phyloP scores from a whole-genome alignment of 2,329 filamentous ascomycete genomes.

The Penicillium sp. region DNA sequence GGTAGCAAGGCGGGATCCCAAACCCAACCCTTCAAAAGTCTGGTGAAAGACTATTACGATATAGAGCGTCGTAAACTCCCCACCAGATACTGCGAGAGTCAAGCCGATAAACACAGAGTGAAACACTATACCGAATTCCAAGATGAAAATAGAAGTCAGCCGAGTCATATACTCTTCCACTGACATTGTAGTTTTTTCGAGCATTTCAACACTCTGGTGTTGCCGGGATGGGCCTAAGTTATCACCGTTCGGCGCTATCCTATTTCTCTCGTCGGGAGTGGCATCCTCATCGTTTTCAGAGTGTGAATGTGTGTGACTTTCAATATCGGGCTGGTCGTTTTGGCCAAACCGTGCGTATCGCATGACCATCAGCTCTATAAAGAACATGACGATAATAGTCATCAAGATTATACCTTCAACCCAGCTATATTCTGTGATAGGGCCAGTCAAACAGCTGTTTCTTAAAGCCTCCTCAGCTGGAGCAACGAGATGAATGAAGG shows the following conservation, averaged over 20 bases:
- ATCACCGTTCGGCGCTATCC: conserved; percentile 70
- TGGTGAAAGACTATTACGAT: conserved; percentile 82
- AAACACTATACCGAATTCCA: conserved; percentile 95
- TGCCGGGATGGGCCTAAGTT: conserved; percentile 77
- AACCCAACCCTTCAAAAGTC: conserved; percentile 87
- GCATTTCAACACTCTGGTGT: conserved; percentile 59
- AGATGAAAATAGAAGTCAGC: conserved; percentile 85
- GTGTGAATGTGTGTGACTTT: too few relatives aligned
- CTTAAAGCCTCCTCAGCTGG: conserved; percentile 79
- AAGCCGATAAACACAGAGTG: conserved; percentile 93
- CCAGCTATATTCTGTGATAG: conserved; percentile 76
- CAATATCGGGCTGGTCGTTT: conserved; percentile 14
- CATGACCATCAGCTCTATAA: conserved; percentile 82
- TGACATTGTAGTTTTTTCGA: conserved; percentile 41
- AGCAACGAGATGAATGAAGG: conserved; percentile 84
- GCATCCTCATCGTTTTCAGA: too few relatives aligned
- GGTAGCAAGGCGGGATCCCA: conserved; percentile 81
- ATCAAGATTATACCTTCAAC: conserved; percentile 82
- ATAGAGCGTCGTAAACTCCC: conserved; percentile 65
- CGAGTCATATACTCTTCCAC: conserved; percentile 70
- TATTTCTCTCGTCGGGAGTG: too few relatives aligned
- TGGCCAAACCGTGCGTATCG: conserved; percentile 72
- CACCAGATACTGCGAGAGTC: conserved; percentile 68
- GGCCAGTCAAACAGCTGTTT: conserved; percentile 69
- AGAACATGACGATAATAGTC: conserved; percentile 86